Conservation (phyloP, 176 grass and related monocot species). For the Alopecurus myosuroides region DNA sequence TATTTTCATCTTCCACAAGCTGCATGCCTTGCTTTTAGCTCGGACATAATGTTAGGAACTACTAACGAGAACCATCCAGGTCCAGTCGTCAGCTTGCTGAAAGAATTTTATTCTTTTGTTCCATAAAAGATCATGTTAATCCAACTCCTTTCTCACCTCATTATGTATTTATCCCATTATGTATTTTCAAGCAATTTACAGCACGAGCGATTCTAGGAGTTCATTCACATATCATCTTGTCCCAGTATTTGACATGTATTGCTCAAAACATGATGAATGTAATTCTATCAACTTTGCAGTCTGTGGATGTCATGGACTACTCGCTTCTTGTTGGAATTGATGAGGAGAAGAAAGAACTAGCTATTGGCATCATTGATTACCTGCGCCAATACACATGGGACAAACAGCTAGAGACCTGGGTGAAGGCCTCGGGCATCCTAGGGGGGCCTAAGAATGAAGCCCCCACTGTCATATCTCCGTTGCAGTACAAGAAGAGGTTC, state of each 20-base stretch:
- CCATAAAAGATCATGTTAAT: background rate
- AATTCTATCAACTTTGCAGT: slow-evolving; percentile 40
- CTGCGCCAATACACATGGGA: slow-evolving; percentile 98
- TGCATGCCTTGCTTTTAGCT: slow-evolving; percentile 4
- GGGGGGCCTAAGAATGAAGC: slow-evolving; percentile 79
- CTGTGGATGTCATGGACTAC: slow-evolving; percentile 88
- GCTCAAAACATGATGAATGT: background rate
- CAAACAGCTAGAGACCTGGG: slow-evolving; percentile 96
- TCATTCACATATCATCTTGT: background rate
- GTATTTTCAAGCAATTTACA: background rate
- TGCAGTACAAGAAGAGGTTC: slow-evolving; percentile 95
- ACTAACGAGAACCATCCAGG: background rate
- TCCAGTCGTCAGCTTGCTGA: background rate
- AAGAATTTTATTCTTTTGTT: background rate
- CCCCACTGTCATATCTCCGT: slow-evolving; percentile 81
- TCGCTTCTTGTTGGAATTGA: slow-evolving; percentile 92
- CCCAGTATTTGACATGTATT: background rate
- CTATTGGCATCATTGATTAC: slow-evolving; percentile 94
- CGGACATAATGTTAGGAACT: background rate
- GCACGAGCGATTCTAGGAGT: background rate
- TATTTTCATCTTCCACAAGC: background rate
- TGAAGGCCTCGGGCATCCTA: slow-evolving; percentile 86
- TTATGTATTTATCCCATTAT: background rate
- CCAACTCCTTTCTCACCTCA: background rate
- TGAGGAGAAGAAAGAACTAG: slow-evolving; percentile 75